Evolutionary conservation across 2,329 filamentous ascomycete genomes (phyloP).

Genomic region (Cytospora piceicola): DNA sequence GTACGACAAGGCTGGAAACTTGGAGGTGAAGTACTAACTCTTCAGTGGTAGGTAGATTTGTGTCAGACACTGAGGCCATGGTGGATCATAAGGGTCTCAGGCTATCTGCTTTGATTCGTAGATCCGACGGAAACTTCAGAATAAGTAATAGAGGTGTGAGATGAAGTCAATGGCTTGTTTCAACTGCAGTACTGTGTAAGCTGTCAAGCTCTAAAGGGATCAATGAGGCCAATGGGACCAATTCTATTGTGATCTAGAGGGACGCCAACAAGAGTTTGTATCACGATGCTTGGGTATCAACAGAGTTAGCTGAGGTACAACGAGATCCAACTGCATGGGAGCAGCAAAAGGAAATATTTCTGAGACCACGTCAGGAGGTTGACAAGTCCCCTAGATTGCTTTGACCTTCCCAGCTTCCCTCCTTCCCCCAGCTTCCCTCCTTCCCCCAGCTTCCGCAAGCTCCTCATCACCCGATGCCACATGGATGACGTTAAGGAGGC

Average conservation of each 20-base stretch:
- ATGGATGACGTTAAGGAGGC: neutral
- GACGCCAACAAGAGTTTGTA: neutral
- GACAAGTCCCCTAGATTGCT: constrained; percentile 18
- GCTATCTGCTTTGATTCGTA: constrained; percentile 3
- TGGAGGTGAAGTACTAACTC: constrained; percentile 24
- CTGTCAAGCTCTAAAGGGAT: constrained; percentile 14
- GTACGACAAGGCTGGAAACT: constrained; percentile 12
- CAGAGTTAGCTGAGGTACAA: no score
- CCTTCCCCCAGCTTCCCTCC: neutral
- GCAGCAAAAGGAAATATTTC: neutral
- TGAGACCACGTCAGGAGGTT: constrained; percentile 11
- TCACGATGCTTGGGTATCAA: neutral
- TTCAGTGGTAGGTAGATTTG: constrained; percentile 27
- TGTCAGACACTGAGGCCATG: constrained; percentile 19
- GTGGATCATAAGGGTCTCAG: constrained; percentile 12
- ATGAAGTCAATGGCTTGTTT: constrained; percentile 16
- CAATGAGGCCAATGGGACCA: constrained; percentile 17
- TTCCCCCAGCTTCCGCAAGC: neutral
- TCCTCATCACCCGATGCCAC: constrained; percentile 1
- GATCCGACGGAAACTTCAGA: constrained; percentile 1
- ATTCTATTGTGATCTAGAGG: neutral
- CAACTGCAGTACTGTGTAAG: constrained; percentile 10
- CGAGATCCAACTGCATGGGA: neutral
- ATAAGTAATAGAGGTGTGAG: constrained; percentile 2
- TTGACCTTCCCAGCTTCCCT: neutral